Conservation (phyloP, 345 rosid species). For the Sisymbrium altissimum region DNA sequence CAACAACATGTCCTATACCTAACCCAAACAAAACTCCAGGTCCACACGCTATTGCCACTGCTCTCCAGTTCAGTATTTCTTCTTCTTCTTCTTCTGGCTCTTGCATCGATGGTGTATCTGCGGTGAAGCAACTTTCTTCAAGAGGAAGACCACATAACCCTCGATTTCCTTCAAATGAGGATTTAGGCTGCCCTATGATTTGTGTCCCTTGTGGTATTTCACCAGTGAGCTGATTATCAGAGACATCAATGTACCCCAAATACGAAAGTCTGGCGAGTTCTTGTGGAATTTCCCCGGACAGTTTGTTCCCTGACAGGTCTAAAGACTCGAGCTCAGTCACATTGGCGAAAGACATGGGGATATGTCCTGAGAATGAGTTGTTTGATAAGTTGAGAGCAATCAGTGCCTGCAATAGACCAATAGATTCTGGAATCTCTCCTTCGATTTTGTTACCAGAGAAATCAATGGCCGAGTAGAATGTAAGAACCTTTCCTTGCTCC, state of each 20-base stretch:
- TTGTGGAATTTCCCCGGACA: slow-evolving; percentile 19
- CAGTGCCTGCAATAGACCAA: slow-evolving; percentile 18
- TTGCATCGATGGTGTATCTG: not conserved
- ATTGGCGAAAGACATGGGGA: slow-evolving; percentile 19
- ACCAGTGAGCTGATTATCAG: not conserved
- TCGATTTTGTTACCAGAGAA: slow-evolving; percentile 27
- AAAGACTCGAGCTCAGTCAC: slow-evolving; percentile 26
- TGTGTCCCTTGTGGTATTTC: slow-evolving; percentile 1
- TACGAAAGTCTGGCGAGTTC: slow-evolving; percentile 1
- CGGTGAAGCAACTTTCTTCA: not conserved
- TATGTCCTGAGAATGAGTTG: slow-evolving; percentile 28
- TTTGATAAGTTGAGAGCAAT: slow-evolving; percentile 30
- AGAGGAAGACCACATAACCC: slow-evolving; percentile 1
- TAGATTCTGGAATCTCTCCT: slow-evolving; percentile 27
- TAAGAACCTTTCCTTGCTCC: slow-evolving; percentile 30
- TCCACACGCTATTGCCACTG: not conserved
- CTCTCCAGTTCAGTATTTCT: slow-evolving; percentile 4
- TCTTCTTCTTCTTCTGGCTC: not conserved
- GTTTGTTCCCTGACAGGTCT: slow-evolving; percentile 25
- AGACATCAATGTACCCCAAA: slow-evolving; percentile 15
- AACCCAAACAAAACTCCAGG: slow-evolving; percentile 26
- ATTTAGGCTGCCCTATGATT: not conserved
- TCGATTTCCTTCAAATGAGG: not conserved
- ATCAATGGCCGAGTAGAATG: slow-evolving; percentile 13
- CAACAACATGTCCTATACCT: slow-evolving; percentile 14